Conservation (phyloP, 768 basidiomycete species). For the Amanita muscaria region DNA sequence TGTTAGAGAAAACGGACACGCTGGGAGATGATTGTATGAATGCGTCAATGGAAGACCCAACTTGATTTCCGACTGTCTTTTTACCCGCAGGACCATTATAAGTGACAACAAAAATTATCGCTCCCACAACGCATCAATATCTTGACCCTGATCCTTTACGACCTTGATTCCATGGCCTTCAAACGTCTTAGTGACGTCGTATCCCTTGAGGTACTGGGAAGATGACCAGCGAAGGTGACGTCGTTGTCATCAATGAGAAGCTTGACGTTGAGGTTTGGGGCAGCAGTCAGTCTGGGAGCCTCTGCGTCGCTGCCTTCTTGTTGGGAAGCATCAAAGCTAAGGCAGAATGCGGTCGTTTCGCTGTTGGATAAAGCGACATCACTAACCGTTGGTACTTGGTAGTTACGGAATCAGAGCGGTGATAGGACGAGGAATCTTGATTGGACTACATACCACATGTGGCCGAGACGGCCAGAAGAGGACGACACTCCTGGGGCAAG, state of each 20-base stretch:
- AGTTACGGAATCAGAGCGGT: neutral
- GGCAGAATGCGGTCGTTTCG: slow-evolving; percentile 69
- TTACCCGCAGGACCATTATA: slow-evolving; percentile 70
- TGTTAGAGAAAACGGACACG: slow-evolving; percentile 55
- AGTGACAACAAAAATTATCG: slow-evolving; percentile 42
- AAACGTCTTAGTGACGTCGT: slow-evolving; percentile 60
- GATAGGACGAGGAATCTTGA: neutral
- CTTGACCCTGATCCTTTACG: slow-evolving; percentile 64
- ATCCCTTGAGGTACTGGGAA: slow-evolving; percentile 78
- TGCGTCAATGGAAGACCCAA: neutral
- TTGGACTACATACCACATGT: slow-evolving; percentile 56
- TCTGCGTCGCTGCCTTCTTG: slow-evolving; percentile 91
- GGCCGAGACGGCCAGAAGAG: slow-evolving; percentile 87
- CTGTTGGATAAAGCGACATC: slow-evolving; percentile 75
- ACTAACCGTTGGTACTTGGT: slow-evolving; percentile 60
- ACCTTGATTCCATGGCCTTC: slow-evolving; percentile 80
- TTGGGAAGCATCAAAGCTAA: slow-evolving; percentile 87
- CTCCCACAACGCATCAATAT: slow-evolving; percentile 73
- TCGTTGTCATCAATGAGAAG: slow-evolving; percentile 86
- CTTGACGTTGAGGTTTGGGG: slow-evolving; percentile 77
- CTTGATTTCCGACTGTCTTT: slow-evolving; percentile 16
- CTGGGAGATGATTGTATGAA: slow-evolving; percentile 51
- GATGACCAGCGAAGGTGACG: slow-evolving; percentile 88
- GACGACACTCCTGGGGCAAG: slow-evolving; percentile 91
- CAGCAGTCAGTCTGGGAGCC: slow-evolving; percentile 83